Conservation (phyloP, 495 filamentous ascomycete genomes). For the Parmelia sp. region DNA sequence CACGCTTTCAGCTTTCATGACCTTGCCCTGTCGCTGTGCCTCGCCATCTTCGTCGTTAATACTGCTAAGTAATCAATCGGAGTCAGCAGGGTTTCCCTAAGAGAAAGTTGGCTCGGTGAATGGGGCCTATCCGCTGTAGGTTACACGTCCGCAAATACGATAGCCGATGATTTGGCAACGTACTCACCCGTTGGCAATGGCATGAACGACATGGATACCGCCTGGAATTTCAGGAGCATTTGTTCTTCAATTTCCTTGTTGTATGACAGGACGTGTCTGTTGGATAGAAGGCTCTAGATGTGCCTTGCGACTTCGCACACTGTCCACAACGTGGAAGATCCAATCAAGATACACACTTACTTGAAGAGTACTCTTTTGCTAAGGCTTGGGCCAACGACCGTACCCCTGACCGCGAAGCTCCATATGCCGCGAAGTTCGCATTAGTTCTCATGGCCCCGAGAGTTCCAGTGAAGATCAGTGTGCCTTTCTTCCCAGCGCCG, state of each 20-base stretch:
- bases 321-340: neutral
- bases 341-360: neutral
- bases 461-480: slow-evolving; percentile 45
- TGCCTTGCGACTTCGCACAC: neutral
- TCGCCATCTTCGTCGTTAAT: slow-evolving; percentile 41
- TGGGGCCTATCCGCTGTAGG: neutral
- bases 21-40: slow-evolving; percentile 37
- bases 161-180: neutral
- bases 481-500: slow-evolving; percentile 41
- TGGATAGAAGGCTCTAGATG: neutral
- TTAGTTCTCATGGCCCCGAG: slow-evolving; percentile 40
- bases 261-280: neutral
- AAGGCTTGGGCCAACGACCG: slow-evolving; percentile 42
- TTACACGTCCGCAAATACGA: neutral
- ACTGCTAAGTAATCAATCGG: slow-evolving; percentile 33
- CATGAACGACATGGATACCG: slow-evolving; percentile 44
- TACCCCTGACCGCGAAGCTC: slow-evolving; percentile 38
- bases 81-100: neutral
- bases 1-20: slow-evolving; percentile 41
- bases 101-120: neutral
- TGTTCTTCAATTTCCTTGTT: neutral
- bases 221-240: slow-evolving; percentile 10
- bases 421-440: slow-evolving; percentile 42
- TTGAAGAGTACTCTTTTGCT: slow-evolving; percentile 40
- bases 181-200: slow-evolving; percentile 25